A percentile compares a stretch with the other conserved stretches of the same genome.
Evolutionary conservation across 139 green algal species (phyloP).

Genomic region (Haematococcus sp.): DNA sequence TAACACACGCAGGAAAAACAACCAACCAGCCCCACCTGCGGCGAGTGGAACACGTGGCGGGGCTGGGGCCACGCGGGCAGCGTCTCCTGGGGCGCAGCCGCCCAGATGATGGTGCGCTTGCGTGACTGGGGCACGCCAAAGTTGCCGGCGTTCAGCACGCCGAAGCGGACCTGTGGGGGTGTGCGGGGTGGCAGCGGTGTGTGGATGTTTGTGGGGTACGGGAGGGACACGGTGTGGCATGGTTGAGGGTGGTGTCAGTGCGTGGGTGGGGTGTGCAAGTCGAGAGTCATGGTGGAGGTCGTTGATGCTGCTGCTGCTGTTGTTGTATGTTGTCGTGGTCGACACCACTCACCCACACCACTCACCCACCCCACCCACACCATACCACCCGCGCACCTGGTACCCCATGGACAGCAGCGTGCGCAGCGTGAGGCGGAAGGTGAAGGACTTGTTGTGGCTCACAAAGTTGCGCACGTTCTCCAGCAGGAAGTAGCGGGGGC

Average conservation of each 20-base stretch:
- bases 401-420: constrained; percentile 96
- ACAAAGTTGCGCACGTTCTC: constrained; percentile 99
- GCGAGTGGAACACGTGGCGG: constrained; percentile 82
- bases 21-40: constrained; percentile 56
- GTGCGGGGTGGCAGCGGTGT: constrained; percentile 25
- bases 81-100: constrained; percentile 69
- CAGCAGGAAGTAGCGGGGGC: constrained; percentile 92
- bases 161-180: constrained; percentile 85
- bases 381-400: constrained; percentile 75
- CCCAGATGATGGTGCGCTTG: constrained; percentile 97
- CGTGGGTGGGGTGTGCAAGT: not conserved
- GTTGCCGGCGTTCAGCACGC: constrained; percentile 94
- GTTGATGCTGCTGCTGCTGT: no score
- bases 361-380: no score
- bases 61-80: constrained; percentile 88
- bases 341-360: no score
- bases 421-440: constrained; percentile 88
- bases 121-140: constrained; percentile 92
- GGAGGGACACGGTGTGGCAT: not conserved
- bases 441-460: constrained; percentile 90
- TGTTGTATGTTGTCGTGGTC: no score
- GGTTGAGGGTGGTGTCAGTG: no score
- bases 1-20: not conserved
- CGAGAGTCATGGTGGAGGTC: no score
- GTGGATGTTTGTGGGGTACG: not conserved